Percentiles rank a stretch among this genome's conserved stretches.
Conservation (phyloP, 176 grass and related monocot genomes). For the Avena atlantica region DNA sequence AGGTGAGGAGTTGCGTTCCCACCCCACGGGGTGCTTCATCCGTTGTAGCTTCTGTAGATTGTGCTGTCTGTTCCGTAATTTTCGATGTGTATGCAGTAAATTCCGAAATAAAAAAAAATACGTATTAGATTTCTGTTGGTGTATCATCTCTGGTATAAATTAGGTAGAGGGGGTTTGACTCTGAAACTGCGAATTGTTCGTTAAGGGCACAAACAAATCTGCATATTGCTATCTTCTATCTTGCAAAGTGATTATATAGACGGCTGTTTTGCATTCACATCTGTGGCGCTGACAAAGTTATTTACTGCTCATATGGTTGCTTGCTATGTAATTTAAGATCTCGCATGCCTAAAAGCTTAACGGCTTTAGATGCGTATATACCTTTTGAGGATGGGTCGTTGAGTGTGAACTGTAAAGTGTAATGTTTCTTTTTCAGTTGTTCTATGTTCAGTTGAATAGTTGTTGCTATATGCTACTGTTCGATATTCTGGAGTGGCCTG, state of each 20-base stretch:
- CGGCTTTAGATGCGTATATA: neutral
- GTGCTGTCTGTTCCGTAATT: neutral
- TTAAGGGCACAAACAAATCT: neutral
- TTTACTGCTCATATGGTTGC: neutral
- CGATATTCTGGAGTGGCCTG: neutral
- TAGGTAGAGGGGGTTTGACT: neutral
- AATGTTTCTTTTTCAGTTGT: neutral
- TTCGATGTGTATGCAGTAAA: neutral
- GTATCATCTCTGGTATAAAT: neutral
- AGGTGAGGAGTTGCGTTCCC: slow-evolving; percentile 45
- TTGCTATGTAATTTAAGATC: neutral
- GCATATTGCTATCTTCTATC: neutral
- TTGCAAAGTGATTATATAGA: neutral
- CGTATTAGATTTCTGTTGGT: neutral
- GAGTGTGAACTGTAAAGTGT: neutral
- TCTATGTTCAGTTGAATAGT: neutral
- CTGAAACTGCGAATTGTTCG: neutral
- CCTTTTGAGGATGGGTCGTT: neutral
- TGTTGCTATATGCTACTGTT: neutral
- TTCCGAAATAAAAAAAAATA: neutral
- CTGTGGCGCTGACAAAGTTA: neutral
- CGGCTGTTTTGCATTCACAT: slow-evolving; percentile 3
- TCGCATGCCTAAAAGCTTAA: neutral
- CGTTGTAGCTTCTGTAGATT: neutral
- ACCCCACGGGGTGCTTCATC: neutral